These are phyloP conservation scores for Claviceps arundinis DNA, from an alignment of 2,329 filamentous ascomycete species.

Conservation along the genomic window DNA sequence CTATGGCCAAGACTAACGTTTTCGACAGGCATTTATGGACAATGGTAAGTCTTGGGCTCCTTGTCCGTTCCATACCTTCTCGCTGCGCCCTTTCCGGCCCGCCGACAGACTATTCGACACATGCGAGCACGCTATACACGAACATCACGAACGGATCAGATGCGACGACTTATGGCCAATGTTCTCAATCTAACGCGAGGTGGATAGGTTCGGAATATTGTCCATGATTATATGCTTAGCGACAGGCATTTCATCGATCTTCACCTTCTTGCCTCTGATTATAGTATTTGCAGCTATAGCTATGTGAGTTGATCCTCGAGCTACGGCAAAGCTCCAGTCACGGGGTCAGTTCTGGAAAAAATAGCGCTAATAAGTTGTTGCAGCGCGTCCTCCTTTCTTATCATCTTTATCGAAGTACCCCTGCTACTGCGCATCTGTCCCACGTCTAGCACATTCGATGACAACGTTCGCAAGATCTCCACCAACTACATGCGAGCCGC, in stretches of 20 bases:
- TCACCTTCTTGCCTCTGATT: slow-evolving; percentile 35
- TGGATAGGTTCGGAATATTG: slow-evolving; percentile 50
- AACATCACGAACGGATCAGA: not conserved
- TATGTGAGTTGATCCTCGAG: slow-evolving; percentile 29
- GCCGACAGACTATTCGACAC: not conserved
- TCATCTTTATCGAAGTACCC: slow-evolving; percentile 81
- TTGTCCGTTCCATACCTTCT: not conserved
- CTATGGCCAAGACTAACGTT: slow-evolving; percentile 1
- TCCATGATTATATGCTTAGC: slow-evolving; percentile 60
- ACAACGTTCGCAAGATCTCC: slow-evolving; percentile 78
- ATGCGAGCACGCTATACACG: not conserved
- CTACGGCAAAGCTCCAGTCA: not conserved
- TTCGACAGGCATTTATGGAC: slow-evolving; percentile 55
- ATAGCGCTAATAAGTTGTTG: not conserved
- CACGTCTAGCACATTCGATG: slow-evolving; percentile 80
- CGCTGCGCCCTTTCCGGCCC: not conserved
- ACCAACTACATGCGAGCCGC: slow-evolving; percentile 94
- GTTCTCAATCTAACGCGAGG: slow-evolving; percentile 1
- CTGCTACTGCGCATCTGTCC: slow-evolving; percentile 95
- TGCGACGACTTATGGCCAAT: not conserved
- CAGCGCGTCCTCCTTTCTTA: slow-evolving; percentile 57
- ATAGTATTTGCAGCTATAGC: slow-evolving; percentile 40
- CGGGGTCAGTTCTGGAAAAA: not conserved
- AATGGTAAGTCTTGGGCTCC: slow-evolving; percentile 45
- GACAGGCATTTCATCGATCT: slow-evolving; percentile 55